Base-by-base conservation (phyloP, 495 filamentous ascomycete genomes). In the Platismatia glauca region DNA sequence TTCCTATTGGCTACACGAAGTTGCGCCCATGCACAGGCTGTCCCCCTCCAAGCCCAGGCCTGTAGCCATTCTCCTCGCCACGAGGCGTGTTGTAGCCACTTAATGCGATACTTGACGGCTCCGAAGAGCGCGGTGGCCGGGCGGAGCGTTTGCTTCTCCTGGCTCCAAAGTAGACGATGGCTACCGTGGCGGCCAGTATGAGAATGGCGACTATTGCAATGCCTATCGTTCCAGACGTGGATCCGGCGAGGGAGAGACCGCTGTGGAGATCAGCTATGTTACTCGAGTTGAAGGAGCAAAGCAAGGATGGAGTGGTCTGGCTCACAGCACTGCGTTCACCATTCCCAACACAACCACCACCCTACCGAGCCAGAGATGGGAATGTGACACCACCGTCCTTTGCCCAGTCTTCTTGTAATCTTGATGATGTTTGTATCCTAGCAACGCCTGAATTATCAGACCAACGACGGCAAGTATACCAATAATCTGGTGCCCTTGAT, bases 271-370 rank as follows among this genome's bases (percentile, higher is more conserved):
- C 18, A 59, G 58, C 6, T 27, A 34, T n/a, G 53, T 4, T 22
- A 37, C 27, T 7, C 5, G 24, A 3, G n/a, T n/a, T n/a, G n/a
- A 35, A n/a, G 7, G 39, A 46, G 57, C 20, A 38, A 29, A 27
- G 6, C 31, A 11, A 20, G 29, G 29, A 13, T 27, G 35, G 27
- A 41, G 31, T 33, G 38, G 22, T 41, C n/a, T 59, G 29, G 22
- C 58, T 60, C 37, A 60, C 58, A 60, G 58, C 20, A 60, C 58
- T n/a, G 58, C 58, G 41, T 60, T 60, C 4, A 60, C 11, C 43
- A 60, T 60, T 18, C 58, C 58, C 2, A 60, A 16, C 33, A 60
- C 43, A 29, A 60, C 33, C 11, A 48, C 58, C n/a, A 31, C 5
- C 24, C 58, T 46, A 15, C 58, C 58, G 12, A 38, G 18, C 58